Evolutionary conservation across 805 yeast genomes (phyloP), one percentile per base, ranked within the genome.

Genomic region (Torulaspora delbrueckii): DNA sequence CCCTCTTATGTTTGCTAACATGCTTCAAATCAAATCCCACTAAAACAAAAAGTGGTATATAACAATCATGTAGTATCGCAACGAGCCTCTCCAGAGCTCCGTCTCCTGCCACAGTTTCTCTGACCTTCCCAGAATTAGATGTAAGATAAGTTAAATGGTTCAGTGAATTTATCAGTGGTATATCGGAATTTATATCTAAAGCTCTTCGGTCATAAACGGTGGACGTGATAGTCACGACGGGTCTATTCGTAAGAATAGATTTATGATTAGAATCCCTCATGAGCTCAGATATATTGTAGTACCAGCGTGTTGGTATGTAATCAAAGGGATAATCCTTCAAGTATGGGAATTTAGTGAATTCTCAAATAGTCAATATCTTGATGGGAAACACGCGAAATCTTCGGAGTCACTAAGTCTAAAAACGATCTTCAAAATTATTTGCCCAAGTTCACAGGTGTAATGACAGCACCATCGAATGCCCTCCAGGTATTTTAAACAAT

Each of bases 261-360:
- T 84, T 80, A 69, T 84, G 85, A 68, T 89, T 89, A 30, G 96
- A 80, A 59, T 89, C 96, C 67, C 97, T 81, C 99, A 89, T 90
- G 30, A 6, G 34, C 34, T 3, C 18, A 16, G 9, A 9, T 10
- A 23, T 4, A 4, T 19, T 31, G 16, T 31, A 4, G 5, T 31
- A 13, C 10, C 19, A 16, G 14, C 19, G 19, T 14, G 22, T 9
- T 14, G 10, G 10, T 31, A 8, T 31, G 34, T 19, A 19, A 19
- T 19, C 22, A 19, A 19, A 4, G 22, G 22, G 6, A 19, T 19
- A 19, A 19, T 19, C 22, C 6, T 19, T 19, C 22, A 19, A 3
- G 3, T 19, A 19, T 19, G 22, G 22, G 6, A 19, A 19, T 5
- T 18, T 18, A 3, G 19, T 18, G 4, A 19, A 19, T 2, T 19